Evolutionary conservation across 352 stramenopile genomes (phyloP).

Genomic region (Phytophthora boehmeriae): DNA sequence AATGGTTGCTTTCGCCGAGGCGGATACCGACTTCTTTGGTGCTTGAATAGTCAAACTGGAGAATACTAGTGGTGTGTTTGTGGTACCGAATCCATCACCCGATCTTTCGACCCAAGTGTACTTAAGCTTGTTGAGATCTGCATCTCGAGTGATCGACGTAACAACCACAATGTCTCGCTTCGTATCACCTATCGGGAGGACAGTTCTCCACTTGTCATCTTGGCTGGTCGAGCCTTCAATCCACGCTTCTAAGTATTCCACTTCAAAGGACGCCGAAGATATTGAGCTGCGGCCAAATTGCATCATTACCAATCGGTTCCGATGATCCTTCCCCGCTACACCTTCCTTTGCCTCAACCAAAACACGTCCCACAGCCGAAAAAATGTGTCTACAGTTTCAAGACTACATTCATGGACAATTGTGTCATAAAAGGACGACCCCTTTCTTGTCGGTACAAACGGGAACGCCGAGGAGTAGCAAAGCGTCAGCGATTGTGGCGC

Average conservation of each 20-base stretch:
- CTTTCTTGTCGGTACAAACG: constrained; percentile 13
- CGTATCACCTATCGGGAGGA: constrained; percentile 9
- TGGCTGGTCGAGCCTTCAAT: constrained; percentile 1
- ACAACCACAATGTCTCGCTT: constrained; percentile 17
- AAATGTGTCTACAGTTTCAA: background rate
- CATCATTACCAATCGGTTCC: constrained; percentile 13
- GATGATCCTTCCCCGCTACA: constrained; percentile 1
- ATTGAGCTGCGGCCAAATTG: constrained; percentile 13
- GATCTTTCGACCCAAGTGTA: constrained; percentile 21
- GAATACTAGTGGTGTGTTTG: background rate
- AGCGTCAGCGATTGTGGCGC: constrained; percentile 2
- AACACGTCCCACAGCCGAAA: constrained; percentile 15
- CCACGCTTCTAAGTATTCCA: constrained; percentile 29
- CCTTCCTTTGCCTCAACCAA: constrained; percentile 10
- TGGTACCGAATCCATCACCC: background rate
- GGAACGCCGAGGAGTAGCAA: constrained; percentile 50
- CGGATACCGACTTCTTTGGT: constrained; percentile 8
- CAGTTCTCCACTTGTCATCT: constrained; percentile 7
- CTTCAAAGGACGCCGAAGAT: constrained; percentile 15
- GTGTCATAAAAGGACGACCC: constrained; percentile 17
- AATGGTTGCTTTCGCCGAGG: constrained; percentile 29
- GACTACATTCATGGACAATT: background rate
- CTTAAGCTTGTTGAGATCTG: constrained; percentile 20
- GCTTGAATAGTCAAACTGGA: constrained; percentile 12
- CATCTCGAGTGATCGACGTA: constrained; percentile 14